phyloP scores from a whole-genome alignment of 495 filamentous ascomycete genomes.

The Penicillium angulare region DNA sequence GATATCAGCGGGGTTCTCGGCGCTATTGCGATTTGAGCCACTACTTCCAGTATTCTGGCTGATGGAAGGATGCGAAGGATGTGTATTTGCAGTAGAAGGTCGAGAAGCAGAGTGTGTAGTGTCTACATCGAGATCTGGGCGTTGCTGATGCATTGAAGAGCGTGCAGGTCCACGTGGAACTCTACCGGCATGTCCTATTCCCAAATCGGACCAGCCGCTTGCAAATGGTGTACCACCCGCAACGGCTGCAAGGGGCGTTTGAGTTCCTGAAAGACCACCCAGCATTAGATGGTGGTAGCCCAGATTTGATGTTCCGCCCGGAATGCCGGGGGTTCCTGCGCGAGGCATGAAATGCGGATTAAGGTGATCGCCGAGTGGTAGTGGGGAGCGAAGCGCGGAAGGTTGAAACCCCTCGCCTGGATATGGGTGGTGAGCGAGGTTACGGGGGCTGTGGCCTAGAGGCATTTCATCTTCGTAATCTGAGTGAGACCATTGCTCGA shows the following conservation, averaged over 20 bases:
- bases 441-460: conserved; percentile 17
- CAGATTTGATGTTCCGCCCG: conserved; percentile 82
- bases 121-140: conserved; percentile 32
- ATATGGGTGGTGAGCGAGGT: conserved; percentile 25
- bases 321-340: conserved; percentile 71
- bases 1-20: conserved; percentile 14
- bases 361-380: conserved; percentile 48
- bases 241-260: conserved; percentile 83
- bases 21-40: conserved; percentile 24
- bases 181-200: conserved; percentile 19
- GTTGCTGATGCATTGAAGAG: conserved; percentile 12
- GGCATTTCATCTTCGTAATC: conserved; percentile 37
- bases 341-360: conserved; percentile 63
- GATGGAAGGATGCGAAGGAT: conserved; percentile 31
- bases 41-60: conserved; percentile 27
- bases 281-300: conserved; percentile 88
- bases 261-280: conserved; percentile 72
- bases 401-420: conserved; percentile 30
- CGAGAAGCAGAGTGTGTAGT: conserved; percentile 38
- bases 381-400: conserved; percentile 42
- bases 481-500: conserved; percentile 31
- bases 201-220: conserved; percentile 48
- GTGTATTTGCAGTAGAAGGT: conserved; percentile 44
- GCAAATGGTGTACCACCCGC: conserved; percentile 64
- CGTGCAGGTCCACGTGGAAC: conserved; percentile 7